Evolutionary conservation across 495 filamentous ascomycete species (phyloP).

Genomic region (Schizothecium vesticola): DNA sequence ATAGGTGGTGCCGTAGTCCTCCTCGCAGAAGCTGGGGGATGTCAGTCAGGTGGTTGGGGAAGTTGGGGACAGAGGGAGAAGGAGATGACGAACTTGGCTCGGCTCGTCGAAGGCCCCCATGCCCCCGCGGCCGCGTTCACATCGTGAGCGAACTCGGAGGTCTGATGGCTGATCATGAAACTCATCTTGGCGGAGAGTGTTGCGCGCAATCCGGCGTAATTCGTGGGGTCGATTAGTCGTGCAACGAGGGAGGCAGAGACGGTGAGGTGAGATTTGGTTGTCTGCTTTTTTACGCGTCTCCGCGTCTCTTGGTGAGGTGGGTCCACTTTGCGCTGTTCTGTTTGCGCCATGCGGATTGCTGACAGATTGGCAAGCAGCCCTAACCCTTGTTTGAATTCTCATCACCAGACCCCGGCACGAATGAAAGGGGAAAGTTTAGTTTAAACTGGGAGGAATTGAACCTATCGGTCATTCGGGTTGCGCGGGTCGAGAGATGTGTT

Average conservation of each 20-base stretch:
- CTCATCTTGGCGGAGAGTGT: background rate
- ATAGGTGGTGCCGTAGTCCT: conserved; percentile 10
- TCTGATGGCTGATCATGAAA: conserved; percentile 10
- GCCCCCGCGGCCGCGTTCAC: background rate
- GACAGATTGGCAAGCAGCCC: background rate
- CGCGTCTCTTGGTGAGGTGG: background rate
- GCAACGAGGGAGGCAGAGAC: background rate
- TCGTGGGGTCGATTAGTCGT: background rate
- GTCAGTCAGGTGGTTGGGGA: background rate
- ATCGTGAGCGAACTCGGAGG: background rate
- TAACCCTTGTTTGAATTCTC: background rate
- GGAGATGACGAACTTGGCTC: background rate
- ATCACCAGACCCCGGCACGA: background rate
- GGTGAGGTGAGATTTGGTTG: background rate
- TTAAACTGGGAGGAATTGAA: background rate
- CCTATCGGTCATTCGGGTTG: no score
- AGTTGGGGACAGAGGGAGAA: background rate
- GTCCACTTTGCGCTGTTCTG: background rate
- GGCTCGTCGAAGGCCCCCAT: conserved; percentile 2
- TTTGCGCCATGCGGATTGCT: background rate
- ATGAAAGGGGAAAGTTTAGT: background rate
- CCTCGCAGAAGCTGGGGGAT: conserved; percentile 11
- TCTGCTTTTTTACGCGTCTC: background rate
- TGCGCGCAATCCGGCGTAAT: background rate
- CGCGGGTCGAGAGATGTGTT: background rate